phyloP scores from a whole-genome alignment of 2,329 filamentous ascomycete genomes.

The Aspergillus flavus region DNA sequence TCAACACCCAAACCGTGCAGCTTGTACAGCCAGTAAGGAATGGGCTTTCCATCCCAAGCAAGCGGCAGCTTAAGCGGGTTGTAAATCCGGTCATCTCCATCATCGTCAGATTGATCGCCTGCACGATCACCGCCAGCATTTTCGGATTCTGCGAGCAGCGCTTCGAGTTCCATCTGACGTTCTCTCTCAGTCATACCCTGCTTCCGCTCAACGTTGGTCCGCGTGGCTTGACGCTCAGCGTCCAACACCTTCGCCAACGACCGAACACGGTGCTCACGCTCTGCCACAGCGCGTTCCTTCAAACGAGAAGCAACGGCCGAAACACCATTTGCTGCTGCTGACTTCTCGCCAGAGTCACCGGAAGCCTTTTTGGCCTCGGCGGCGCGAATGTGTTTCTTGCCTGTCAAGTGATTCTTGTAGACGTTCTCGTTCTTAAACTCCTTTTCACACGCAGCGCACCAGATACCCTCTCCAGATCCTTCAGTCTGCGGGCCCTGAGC shows the following conservation, averaged over 20 bases:
- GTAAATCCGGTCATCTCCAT: conserved; percentile 87
- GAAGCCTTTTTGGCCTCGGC: conserved; percentile 64
- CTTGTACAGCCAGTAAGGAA: conserved; percentile 98
- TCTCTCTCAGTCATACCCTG: conserved; percentile 98
- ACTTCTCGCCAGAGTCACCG: conserved; percentile 41
- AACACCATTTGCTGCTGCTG: conserved; percentile 22
- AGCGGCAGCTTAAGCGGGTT: conserved; percentile 95
- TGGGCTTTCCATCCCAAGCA: conserved; percentile 98
- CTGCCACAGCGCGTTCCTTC: conserved; percentile 88
- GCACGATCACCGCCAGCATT: conserved; percentile 35
- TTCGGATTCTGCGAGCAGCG: conserved; percentile 69
- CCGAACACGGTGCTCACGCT: conserved; percentile 81
- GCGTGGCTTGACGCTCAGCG: conserved; percentile 83
- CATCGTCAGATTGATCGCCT: conserved; percentile 68
- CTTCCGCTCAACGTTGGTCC: conserved; percentile 92
- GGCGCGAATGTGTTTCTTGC: conserved; percentile 90
- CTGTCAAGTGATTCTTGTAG: conserved; percentile 83
- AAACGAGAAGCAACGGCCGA: conserved; percentile 52
- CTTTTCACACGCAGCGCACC: conserved; percentile 90
- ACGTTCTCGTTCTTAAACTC: conserved; percentile 96
- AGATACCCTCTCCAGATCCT: conserved; percentile 69
- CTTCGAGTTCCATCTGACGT: conserved; percentile 89
- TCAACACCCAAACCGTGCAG: conserved; percentile 93
- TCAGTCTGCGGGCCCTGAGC: conserved; percentile 51
- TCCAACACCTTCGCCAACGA: conserved; percentile 81